Conservation (phyloP, 495 filamentous ascomycete species). For the Neurospora sublineolata region DNA sequence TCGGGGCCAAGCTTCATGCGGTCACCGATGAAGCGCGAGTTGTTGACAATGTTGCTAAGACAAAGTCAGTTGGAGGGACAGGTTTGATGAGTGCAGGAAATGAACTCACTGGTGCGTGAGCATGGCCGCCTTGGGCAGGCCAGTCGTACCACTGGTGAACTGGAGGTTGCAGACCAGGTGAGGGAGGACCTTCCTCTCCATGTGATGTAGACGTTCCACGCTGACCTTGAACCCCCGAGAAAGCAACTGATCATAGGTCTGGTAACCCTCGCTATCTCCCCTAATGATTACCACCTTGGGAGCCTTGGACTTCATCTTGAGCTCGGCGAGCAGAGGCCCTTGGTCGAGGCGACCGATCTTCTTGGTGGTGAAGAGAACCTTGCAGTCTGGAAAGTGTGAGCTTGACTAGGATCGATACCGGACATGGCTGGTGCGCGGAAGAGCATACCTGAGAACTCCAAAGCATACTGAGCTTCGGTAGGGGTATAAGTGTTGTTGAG, state of each 20-base stretch:
- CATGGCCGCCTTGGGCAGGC: conserved; percentile 64
- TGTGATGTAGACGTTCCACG: conserved; percentile 19
- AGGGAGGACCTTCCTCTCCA: conserved; percentile 37
- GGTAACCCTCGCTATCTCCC: conserved; percentile 37
- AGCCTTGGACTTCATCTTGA: conserved; percentile 29
- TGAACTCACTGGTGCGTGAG: conserved; percentile 52
- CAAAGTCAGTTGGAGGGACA: neutral
- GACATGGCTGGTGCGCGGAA: neutral
- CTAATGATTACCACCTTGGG: conserved; percentile 44
- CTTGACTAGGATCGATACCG: neutral
- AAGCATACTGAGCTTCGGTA: conserved; percentile 48
- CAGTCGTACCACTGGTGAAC: conserved; percentile 62
- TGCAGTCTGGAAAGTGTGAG: conserved; percentile 33
- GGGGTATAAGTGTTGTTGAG: conserved; percentile 64
- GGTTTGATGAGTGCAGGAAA: neutral
- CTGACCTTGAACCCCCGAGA: conserved; percentile 32
- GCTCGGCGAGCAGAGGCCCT: conserved; percentile 37
- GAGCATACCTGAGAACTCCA: conserved; percentile 49
- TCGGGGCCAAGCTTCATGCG: conserved; percentile 51
- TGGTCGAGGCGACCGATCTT: conserved; percentile 48
- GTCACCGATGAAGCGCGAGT: conserved; percentile 57
- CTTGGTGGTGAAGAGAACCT: conserved; percentile 52
- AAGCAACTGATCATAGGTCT: conserved; percentile 41
- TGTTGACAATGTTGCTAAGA: conserved; percentile 55
- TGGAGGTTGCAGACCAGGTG: conserved; percentile 59